phyloP scores from a whole-genome alignment of 106 monocot genomes.

The Dendrobium chrysotoxum region DNA sequence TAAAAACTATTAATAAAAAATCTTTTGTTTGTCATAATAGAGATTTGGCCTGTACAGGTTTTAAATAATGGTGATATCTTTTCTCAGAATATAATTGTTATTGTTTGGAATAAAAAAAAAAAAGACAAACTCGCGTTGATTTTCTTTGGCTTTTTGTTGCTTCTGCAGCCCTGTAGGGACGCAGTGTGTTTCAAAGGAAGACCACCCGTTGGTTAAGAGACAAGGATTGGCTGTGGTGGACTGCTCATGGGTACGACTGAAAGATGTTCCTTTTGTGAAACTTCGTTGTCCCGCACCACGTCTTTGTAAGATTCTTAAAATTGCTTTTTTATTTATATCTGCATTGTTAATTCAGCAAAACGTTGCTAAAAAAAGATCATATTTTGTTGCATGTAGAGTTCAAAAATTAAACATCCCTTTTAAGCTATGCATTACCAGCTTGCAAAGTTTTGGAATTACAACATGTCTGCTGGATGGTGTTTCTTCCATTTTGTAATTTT shows the following conservation, averaged over 20 bases:
- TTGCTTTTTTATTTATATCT: neutral
- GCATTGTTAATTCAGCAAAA: neutral
- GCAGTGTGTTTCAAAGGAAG: slow-evolving; percentile 90
- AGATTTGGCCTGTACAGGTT: neutral
- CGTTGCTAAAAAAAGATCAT: neutral
- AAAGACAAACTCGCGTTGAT: neutral
- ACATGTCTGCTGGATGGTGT: neutral
- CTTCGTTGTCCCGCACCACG: slow-evolving; percentile 81
- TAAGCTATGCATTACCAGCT: neutral
- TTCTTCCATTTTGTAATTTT: neutral
- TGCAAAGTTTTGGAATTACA: neutral
- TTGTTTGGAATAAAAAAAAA: neutral
- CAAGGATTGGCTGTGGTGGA: slow-evolving; percentile 97
- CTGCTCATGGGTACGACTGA: slow-evolving; percentile 94
- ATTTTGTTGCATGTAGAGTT: neutral
- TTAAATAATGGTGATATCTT: neutral
- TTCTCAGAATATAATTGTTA: neutral
- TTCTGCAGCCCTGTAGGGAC: slow-evolving; percentile 72
- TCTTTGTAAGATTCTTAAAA: slow-evolving; percentile 50
- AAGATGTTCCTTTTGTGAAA: slow-evolving; percentile 93
- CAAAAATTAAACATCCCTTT: neutral
- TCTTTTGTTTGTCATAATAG: neutral
- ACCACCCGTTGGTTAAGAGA: slow-evolving; percentile 49
- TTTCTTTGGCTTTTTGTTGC: slow-evolving; percentile 9
- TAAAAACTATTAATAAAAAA: neutral